These are phyloP conservation scores for Pythium dissimile DNA, from an alignment of 352 stramenopile species.

Conservation along the genomic window DNA sequence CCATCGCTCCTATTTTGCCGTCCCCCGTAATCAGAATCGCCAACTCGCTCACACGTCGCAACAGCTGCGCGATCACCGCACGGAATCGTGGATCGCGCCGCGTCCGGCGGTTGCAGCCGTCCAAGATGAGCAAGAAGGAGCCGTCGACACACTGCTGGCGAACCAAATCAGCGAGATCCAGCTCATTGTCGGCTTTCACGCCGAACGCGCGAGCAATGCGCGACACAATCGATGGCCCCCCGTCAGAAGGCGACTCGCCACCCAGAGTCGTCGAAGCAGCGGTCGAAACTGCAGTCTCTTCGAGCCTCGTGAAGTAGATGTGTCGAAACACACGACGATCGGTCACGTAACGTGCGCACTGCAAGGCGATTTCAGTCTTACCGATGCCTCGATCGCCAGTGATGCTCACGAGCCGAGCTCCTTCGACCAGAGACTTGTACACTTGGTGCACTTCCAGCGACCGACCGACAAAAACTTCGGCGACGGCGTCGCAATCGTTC, in stretches of 20 bases:
- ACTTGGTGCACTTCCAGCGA: conserved; percentile 80
- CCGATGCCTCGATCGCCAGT: conserved; percentile 69
- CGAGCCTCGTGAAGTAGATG: conserved; percentile 69
- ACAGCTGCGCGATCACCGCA: conserved; percentile 37
- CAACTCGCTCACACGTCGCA: conserved; percentile 64
- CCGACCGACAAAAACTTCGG: conserved; percentile 68
- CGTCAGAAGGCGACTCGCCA: background rate
- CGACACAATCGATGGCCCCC: conserved; percentile 11
- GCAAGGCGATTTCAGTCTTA: conserved; percentile 78
- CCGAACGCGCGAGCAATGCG: conserved; percentile 14
- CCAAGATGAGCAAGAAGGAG: conserved; percentile 67
- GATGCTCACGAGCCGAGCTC: conserved; percentile 67
- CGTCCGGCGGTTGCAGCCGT: conserved; percentile 63
- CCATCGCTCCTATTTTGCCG: conserved; percentile 69
- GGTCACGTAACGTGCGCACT: conserved; percentile 74
- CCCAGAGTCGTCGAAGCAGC: too few relatives aligned
- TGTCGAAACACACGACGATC: conserved; percentile 65
- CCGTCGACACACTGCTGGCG: conserved; percentile 42
- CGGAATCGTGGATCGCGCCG: conserved; percentile 45
- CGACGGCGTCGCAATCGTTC: conserved; percentile 76
- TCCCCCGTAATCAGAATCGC: conserved; percentile 66
- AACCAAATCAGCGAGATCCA: conserved; percentile 49
- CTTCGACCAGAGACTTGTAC: conserved; percentile 77
- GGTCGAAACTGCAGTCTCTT: conserved; percentile 14
- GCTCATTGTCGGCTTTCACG: conserved; percentile 10